Conservation (phyloP, 495 filamentous ascomycete species). For the Aspergillus heteromorphus region DNA sequence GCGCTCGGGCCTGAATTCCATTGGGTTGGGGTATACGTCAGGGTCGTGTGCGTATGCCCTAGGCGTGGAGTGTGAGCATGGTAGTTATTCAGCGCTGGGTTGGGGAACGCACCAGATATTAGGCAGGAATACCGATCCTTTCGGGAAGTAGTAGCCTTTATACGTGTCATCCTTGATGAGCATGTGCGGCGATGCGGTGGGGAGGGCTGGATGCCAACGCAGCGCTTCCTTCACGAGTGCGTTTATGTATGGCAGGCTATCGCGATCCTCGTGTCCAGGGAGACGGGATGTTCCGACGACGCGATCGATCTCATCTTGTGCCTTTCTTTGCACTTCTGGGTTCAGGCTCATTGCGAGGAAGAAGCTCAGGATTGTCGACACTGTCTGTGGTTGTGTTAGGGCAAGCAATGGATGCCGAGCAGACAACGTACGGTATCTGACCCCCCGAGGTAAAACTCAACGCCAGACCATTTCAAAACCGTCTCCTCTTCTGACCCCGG, state of each 20-base stretch:
- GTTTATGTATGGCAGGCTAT: constrained; percentile 37
- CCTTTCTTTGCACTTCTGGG: constrained; percentile 42
- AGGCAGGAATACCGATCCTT: constrained; percentile 33
- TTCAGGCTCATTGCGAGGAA: constrained; percentile 39
- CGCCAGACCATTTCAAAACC: constrained; percentile 36
- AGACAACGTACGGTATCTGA: constrained; percentile 40
- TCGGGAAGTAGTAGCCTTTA: constrained; percentile 39
- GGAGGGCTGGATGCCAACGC: constrained; percentile 41
- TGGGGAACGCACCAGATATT: constrained; percentile 31
- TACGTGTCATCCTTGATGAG: constrained; percentile 46
- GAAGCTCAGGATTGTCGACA: constrained; percentile 31
- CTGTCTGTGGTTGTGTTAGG: constrained; percentile 17
- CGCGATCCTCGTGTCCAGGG: constrained; percentile 28
- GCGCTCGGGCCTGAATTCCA: constrained; percentile 32
- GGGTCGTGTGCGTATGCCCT: constrained; percentile 25
- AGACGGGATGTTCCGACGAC: constrained; percentile 36
- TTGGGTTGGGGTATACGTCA: constrained; percentile 12
- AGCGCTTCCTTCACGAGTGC: constrained; percentile 41
- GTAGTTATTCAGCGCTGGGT: not conserved
- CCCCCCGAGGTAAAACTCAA: constrained; percentile 47
- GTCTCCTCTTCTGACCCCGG: constrained; percentile 22
- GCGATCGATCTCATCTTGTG: constrained; percentile 51
- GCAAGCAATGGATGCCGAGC: not conserved
- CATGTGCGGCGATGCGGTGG: constrained; percentile 51
- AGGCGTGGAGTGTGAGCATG: not conserved